Percentiles rank a stretch among this genome's conserved stretches.
Evolutionary conservation across 768 basidiomycete species (phyloP).

Genomic region (Cystobasidium ongulense): DNA sequence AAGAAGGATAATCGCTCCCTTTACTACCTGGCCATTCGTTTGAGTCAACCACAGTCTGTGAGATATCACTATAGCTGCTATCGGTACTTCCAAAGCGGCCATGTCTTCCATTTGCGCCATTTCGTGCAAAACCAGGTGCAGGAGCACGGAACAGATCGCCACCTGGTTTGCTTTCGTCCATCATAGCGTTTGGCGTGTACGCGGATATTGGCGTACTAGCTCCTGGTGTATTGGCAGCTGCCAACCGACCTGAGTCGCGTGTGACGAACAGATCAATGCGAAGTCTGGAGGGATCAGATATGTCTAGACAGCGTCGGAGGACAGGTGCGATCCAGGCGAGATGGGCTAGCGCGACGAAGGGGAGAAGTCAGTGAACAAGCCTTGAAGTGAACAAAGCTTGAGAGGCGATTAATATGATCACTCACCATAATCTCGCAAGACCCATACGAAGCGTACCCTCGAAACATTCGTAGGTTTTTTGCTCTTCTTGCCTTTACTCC

Average conservation of each 20-base stretch:
- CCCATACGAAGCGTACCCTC: slow-evolving; percentile 67
- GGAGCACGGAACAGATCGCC: slow-evolving; percentile 25
- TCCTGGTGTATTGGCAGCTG: not conserved
- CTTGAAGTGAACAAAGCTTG: not conserved
- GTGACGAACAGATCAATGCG: slow-evolving; percentile 70
- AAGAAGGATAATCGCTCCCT: not conserved
- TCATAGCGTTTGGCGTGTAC: not conserved
- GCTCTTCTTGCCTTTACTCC: slow-evolving; percentile 31
- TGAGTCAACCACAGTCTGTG: slow-evolving; percentile 18
- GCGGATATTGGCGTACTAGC: not conserved
- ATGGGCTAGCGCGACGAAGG: slow-evolving; percentile 51
- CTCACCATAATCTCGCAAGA: slow-evolving; percentile 66
- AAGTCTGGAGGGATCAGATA: slow-evolving; percentile 51
- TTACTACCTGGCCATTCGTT: not conserved
- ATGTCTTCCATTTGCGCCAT: not conserved
- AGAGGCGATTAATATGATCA: slow-evolving; percentile 13
- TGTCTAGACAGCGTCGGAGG: slow-evolving; percentile 57
- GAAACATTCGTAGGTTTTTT: slow-evolving; percentile 45
- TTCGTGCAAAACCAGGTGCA: slow-evolving; percentile 19
- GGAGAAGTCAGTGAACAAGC: not conserved
- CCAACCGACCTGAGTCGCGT: not conserved
- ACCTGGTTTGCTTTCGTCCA: not conserved
- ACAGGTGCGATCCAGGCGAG: slow-evolving; percentile 67
- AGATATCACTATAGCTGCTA: slow-evolving; percentile 17
- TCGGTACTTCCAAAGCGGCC: not conserved